Evolutionary conservation across 306 rosid genomes (phyloP), one percentile per base, ranked within the genome.

Genomic region (Spatholobus suberectus): DNA sequence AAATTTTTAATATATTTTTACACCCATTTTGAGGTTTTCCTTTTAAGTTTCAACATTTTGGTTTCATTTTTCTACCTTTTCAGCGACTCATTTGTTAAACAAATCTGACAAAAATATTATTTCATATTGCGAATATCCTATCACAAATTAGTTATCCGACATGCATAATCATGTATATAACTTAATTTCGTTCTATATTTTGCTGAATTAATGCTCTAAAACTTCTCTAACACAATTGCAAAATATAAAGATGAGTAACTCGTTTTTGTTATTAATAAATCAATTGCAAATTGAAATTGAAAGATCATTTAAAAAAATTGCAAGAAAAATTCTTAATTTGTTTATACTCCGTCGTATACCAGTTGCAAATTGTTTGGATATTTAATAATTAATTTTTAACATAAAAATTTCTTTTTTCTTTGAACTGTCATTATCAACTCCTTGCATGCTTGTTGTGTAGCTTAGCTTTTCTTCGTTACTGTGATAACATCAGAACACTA

Each of bases 361-460:
- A 41, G 18, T 15, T 47, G 21, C 0, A 26, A 9, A 26, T 10
- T 3, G 32, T 26, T 26, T 15, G 10, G 70, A 18, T n/a, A 51
- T 75, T 37, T 38, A 23, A 17, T 43, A 62, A 17, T 17, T 27
- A 21, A 68, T 13, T 37, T 18, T n/a, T 1, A 76, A 38, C 6
- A 46, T 11, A 18, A 41, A 20, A 40, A n/a, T 2, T 1, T 8
- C 9, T 2, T 35, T n/a, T 47, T 47, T 75, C 29, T 82, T 81
- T 67, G 40, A 26, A 75, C 5, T 54, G 85, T 80, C 76, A 26
- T 40, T 55, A 58, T 82, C 70, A 5, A 67, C 12, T 55, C 23
- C 12, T 6, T 57, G 78, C 77, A 43, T 80, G 83, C 63, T 80
- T 67, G 6, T 17, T 2, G 6, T 68, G 29, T 24, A 37, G 34